Evolutionary conservation across 2,329 filamentous ascomycete genomes (phyloP), one percentile per base, ranked within the genome.

Genomic region (Penicillium rolfsii): DNA sequence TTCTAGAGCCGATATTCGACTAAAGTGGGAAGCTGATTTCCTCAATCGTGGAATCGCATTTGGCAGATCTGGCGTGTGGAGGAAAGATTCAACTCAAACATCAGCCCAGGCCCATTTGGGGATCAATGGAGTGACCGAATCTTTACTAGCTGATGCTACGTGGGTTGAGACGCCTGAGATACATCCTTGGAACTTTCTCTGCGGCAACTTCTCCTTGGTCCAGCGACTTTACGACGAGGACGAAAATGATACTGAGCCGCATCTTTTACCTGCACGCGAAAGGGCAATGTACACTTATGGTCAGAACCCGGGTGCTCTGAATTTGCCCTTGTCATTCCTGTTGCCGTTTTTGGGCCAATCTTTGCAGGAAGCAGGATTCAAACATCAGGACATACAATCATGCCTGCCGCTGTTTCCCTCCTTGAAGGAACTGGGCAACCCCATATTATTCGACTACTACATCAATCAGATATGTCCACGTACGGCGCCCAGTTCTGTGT

Each of bases 401-500:
- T 35, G 8, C 11, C 30, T 50, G 9, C 45, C 52, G 3, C 22
- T 57, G 11, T 56, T 60, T 28, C 58, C 58, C 28, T 56, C 53
- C 3, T 40, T 60, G n/a, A 40, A 52, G 24, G 36, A 50, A n/a
- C 14, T 60, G 19, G 58, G 48, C 2, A 57, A 60, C 12, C 45
- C 45, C 14, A 14, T 56, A 33, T 40, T 60, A 16, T 60, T 60
- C 52, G 58, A 60, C 46, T 60, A 60, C 22, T 60, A 60, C 45
- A 56, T 60, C 43, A 60, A 60, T 35, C 58, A 60, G 45, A 56
- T 60, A 9, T 60, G 58, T 36, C 58, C 58, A 41, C 52, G 58
- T 22, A 60, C 46, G 48, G 28, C 46, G 22, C 53, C 46, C 30
- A 52, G 38, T 35, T 28, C 58, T 11, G 5, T 24, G 8, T 57